These are phyloP conservation scores for Bipolaris cookei DNA, from an alignment of 2,329 filamentous ascomycete genomes.

Conservation along the genomic window DNA sequence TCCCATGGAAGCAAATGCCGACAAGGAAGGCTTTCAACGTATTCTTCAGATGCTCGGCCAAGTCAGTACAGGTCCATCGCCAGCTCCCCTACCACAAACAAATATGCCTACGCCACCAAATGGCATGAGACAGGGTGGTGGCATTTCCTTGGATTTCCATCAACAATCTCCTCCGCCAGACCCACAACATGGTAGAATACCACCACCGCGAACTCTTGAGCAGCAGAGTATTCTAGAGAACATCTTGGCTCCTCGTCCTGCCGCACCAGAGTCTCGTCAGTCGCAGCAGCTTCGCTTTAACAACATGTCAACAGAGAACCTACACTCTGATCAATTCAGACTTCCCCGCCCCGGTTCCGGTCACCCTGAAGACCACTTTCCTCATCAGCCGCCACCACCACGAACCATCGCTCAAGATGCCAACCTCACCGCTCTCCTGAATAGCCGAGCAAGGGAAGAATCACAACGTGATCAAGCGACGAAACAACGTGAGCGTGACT, in stretches of 20 bases:
- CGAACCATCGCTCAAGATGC: constrained; percentile 37
- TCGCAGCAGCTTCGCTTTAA: constrained; percentile 42
- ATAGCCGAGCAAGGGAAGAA: constrained; percentile 48
- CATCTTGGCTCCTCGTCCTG: constrained; percentile 42
- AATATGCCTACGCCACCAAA: constrained; percentile 34
- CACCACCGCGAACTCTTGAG: constrained; percentile 40
- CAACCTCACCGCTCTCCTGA: constrained; percentile 46
- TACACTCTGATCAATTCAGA: constrained; percentile 39
- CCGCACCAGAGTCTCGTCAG: constrained; percentile 37
- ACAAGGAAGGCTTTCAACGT: constrained; percentile 85
- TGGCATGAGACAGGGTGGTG: constrained; percentile 38
- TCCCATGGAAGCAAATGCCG: constrained; percentile 60
- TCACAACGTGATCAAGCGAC: constrained; percentile 46
- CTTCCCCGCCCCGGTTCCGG: constrained; percentile 41
- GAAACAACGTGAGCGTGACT: constrained; percentile 74
- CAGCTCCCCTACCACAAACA: constrained; percentile 27
- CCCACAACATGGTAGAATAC: constrained; percentile 28
- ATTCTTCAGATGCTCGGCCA: constrained; percentile 81
- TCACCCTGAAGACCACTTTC: constrained; percentile 39
- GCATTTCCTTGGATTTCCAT: constrained; percentile 40
- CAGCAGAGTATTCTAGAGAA: constrained; percentile 47
- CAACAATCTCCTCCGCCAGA: constrained; percentile 43
- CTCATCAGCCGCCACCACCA: constrained; percentile 41
- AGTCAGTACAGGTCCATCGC: constrained; percentile 31
- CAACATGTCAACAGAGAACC: constrained; percentile 45